A percentile compares a stretch with the other conserved stretches of the same genome.
phyloP scores from a whole-genome alignment of 345 rosid species.

The Cardamine resedifolia region DNA sequence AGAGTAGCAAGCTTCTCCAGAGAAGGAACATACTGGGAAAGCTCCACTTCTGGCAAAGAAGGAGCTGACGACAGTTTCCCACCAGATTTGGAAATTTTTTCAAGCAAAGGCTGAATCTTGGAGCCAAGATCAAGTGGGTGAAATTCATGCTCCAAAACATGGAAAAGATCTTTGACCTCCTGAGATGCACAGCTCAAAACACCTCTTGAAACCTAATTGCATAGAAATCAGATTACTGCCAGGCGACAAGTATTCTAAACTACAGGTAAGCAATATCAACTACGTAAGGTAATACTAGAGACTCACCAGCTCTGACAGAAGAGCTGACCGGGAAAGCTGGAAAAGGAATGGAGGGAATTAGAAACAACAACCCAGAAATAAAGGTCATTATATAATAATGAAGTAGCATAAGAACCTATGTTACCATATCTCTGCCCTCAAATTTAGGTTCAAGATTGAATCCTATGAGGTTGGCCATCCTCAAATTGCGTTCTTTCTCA shows the following conservation, averaged over 20 bases:
- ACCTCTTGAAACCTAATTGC: conserved; percentile 74
- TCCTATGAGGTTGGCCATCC: conserved; percentile 95
- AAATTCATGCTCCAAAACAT: conserved; percentile 87
- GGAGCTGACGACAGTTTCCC: conserved; percentile 92
- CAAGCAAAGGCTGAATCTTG: conserved; percentile 71
- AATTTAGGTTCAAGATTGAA: conserved; percentile 81
- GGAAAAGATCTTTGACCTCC: conserved; percentile 94
- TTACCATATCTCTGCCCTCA: conserved; percentile 92
- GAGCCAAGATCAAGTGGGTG: conserved; percentile 80
- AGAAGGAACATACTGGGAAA: conserved; percentile 75
- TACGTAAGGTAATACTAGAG: conserved; percentile 4
- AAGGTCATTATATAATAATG: not conserved
- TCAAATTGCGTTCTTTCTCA: conserved; percentile 84
- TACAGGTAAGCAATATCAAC: conserved; percentile 23
- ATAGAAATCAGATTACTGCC: conserved; percentile 14
- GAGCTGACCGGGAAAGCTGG: conserved; percentile 89
- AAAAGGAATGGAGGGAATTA: conserved; percentile 16
- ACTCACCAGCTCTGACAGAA: conserved; percentile 88
- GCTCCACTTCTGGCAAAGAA: conserved; percentile 85
- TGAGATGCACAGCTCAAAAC: conserved; percentile 91
- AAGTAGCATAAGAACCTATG: conserved; percentile 11
- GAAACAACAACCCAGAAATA: conserved; percentile 17
- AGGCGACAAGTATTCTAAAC: not conserved
- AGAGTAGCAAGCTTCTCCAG: conserved; percentile 88
- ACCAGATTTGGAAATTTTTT: conserved; percentile 79